Base-by-base conservation (phyloP, 257 asterid genomes). In the Scutellaria galericulata region DNA sequence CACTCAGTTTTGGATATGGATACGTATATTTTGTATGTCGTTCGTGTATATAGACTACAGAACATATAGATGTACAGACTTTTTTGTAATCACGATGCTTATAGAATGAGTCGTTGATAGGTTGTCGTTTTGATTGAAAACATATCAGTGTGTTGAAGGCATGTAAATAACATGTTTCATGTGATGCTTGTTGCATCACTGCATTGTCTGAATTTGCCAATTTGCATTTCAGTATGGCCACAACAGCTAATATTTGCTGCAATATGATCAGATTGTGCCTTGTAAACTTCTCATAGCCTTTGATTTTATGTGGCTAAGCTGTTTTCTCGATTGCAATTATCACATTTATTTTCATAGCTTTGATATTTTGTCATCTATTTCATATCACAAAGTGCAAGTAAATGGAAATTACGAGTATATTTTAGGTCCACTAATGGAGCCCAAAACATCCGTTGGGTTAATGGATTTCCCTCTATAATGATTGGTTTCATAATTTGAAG, bases 211-310 rank as follows among this genome's bases (percentile, higher is more conserved):
- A 70, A 50, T 15, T 63, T 53, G 46, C 44, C 4, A 10, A 18
- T 75, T 75, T 75, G 48, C 54, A 65, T 27, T 64, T 53, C 42
- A 41, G 48, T 67, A 20, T 9, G 55, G 45, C 57, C 57, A 48
- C 46, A 56, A 42, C 68, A 70, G 68, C 68, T 70, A 45, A 24
- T 54, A 70, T 44, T 9, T 40, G 57, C 35, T 46, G 60, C 48
- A 5, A 9, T 20, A 45, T 45, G 44, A 51, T 42, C 58, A 9
- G 45, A 18, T 18, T 58, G 62, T 53, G 61, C 10, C 40, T 60
- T 58, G 18, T 46, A 9, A 39, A 7, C 37, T 53, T 52, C 15
- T 67, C 8, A 5, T 40, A 40, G 41, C 66, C 37, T 27, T 37
- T 7, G 39, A 8, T 70, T 71, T 15, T 42, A 42, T 62, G 37